Percentiles rank a stretch among this genome's conserved stretches.
These are phyloP conservation scores for Polygonum maritimum DNA, from an alignment of 148 eudicot species.

Conservation along the genomic window DNA sequence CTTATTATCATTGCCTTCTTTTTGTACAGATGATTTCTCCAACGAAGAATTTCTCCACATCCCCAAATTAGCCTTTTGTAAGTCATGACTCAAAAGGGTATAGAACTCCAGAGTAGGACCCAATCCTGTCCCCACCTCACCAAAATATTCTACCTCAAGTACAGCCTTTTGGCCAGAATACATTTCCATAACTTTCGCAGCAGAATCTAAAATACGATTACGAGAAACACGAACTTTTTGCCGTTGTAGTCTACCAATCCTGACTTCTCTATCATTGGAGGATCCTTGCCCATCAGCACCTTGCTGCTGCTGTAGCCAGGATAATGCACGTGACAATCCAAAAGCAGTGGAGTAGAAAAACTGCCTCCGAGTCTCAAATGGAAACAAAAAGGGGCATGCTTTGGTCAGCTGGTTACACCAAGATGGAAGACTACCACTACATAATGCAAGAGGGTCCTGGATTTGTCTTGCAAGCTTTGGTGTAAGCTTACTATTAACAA, in stretches of 20 bases:
- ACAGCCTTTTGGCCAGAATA: constrained; percentile 98
- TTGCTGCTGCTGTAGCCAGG: constrained; percentile 95
- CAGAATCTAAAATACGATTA: constrained; percentile 90
- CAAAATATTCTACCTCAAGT: constrained; percentile 98
- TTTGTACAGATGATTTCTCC: constrained; percentile 40
- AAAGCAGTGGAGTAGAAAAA: constrained; percentile 97
- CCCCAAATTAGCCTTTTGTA: constrained; percentile 66
- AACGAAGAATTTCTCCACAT: constrained; percentile 73
- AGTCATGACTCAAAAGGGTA: constrained; percentile 86
- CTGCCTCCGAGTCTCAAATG: constrained; percentile 90
- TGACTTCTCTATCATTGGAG: constrained; percentile 64
- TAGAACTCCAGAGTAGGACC: constrained; percentile 97
- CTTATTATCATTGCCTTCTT: constrained; percentile 28
- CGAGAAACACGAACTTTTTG: constrained; percentile 98
- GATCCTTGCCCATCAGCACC: constrained; percentile 91
- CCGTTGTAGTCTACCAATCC: constrained; percentile 90
- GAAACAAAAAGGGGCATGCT: constrained; percentile 94
- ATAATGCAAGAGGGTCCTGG: constrained; percentile 95
- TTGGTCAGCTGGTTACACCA: constrained; percentile 98
- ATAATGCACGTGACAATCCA: constrained; percentile 84
- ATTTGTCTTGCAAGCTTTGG: constrained; percentile 95
- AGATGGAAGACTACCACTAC: constrained; percentile 95
- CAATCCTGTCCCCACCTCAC: constrained; percentile 98
- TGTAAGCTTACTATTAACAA: constrained; percentile 79
- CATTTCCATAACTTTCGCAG: constrained; percentile 99